phyloP scores from a whole-genome alignment of 1,284 basidiomycete genomes.

The Peniophora sp. region DNA sequence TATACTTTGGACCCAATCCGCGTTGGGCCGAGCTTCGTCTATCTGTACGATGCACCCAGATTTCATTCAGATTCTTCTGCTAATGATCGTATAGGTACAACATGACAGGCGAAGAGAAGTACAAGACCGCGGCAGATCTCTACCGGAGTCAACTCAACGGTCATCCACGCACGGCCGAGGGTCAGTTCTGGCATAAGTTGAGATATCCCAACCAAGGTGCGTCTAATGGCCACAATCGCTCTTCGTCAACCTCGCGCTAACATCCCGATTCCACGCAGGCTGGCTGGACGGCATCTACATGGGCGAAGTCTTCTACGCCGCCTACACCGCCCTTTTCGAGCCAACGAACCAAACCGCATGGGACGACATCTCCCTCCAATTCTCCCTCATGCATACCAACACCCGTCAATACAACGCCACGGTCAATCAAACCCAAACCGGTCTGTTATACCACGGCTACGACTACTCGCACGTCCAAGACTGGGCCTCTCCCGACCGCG shows the following conservation, averaged over 20 bases:
- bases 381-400: conserved; percentile 35
- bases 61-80: no score
- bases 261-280: conserved; percentile 17
- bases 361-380: conserved; percentile 37
- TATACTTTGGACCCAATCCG: conserved; percentile 10
- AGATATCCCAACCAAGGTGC: conserved; percentile 36
- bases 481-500: conserved; percentile 38
- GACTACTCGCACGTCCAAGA: conserved; percentile 31
- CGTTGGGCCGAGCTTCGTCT: conserved; percentile 9
- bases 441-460: conserved; percentile 43
- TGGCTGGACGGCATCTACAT: conserved; percentile 44
- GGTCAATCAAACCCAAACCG: conserved; percentile 24
- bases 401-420: conserved; percentile 29
- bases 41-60: conserved; percentile 3
- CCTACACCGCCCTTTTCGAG: conserved; percentile 31
- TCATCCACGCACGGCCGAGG: conserved; percentile 33
- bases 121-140: conserved; percentile 29
- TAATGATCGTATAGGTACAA: conserved; percentile 22
- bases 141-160: conserved; percentile 30
- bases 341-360: conserved; percentile 31
- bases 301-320: conserved; percentile 37
- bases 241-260: background rate
- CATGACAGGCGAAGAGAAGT: conserved; percentile 26
- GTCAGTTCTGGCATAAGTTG: conserved; percentile 31
- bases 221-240: no score